phyloP scores from a whole-genome alignment of 2,329 filamentous ascomycete species.

The Colletotrichum spinosum region DNA sequence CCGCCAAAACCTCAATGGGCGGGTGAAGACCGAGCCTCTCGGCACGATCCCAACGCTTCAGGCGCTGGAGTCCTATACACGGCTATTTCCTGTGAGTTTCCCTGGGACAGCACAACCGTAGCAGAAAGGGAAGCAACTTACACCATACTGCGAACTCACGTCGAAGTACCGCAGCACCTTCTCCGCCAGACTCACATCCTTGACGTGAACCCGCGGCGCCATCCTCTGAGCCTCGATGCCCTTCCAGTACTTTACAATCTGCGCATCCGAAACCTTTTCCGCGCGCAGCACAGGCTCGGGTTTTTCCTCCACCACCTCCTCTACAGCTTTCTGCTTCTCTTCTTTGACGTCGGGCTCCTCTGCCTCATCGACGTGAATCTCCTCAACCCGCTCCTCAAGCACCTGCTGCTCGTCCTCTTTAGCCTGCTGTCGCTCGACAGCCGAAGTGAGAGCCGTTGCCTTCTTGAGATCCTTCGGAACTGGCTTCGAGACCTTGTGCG shows the following conservation, averaged over 20 bases:
- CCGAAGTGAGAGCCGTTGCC: slow-evolving; percentile 44
- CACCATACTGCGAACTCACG: slow-evolving; percentile 89
- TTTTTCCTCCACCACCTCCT: slow-evolving; percentile 51
- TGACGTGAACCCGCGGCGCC: slow-evolving; percentile 81
- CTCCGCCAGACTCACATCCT: slow-evolving; percentile 77
- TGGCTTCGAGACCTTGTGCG: slow-evolving; percentile 67
- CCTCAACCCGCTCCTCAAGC: slow-evolving; percentile 38
- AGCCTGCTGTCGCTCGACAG: slow-evolving; percentile 38
- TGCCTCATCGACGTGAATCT: slow-evolving; percentile 39
- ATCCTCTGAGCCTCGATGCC: slow-evolving; percentile 75
- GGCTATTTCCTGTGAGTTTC: slow-evolving; percentile 66
- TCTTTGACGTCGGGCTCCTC: slow-evolving; percentile 43
- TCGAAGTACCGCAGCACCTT: slow-evolving; percentile 94
- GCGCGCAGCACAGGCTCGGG: slow-evolving; percentile 68
- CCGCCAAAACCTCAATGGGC: slow-evolving; percentile 89
- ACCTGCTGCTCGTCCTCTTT: slow-evolving; percentile 37
- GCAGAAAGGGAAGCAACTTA: slow-evolving; percentile 63
- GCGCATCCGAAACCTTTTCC: slow-evolving; percentile 71
- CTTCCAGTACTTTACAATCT: slow-evolving; percentile 84
- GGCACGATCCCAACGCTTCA: slow-evolving; percentile 90
- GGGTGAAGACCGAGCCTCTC: slow-evolving; percentile 85
- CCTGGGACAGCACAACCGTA: neutral
- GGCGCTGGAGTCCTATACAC: slow-evolving; percentile 84
- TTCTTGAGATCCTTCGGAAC: slow-evolving; percentile 61
- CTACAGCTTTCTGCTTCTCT: slow-evolving; percentile 42